These are phyloP conservation scores for Immersiella caudata DNA, from an alignment of 495 filamentous ascomycete species.

Conservation along the genomic window DNA sequence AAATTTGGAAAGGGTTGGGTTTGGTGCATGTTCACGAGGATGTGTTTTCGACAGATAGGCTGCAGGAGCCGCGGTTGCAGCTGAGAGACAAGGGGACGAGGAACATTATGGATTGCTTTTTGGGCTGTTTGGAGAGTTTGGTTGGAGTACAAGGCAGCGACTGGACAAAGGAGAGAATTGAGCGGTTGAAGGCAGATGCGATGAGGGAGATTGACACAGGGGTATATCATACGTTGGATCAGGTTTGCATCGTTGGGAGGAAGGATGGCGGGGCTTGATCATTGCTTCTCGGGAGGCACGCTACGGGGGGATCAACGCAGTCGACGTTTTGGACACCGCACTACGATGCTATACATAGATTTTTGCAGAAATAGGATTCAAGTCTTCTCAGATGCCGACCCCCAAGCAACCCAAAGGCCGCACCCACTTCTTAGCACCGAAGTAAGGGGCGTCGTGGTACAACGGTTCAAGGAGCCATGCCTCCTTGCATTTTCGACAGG, in stretches of 20 bases:
- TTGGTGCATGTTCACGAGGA: slow-evolving; percentile 27
- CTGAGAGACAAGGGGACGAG: slow-evolving; percentile 24
- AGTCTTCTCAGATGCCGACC: no score
- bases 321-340: no score
- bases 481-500: no score
- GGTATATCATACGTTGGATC: slow-evolving; percentile 28
- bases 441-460: no score
- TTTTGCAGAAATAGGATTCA: no score
- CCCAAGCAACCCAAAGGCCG: no score
- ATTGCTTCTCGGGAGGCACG: no score
- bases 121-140: slow-evolving; percentile 26
- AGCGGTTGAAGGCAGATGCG: slow-evolving; percentile 19
- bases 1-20: slow-evolving; percentile 11
- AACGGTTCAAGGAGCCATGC: no score
- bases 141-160: slow-evolving; percentile 24
- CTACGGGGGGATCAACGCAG: no score
- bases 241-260: slow-evolving; percentile 26
- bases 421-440: no score
- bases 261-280: neutral
- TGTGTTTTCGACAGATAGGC: slow-evolving; percentile 27
- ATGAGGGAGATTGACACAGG: slow-evolving; percentile 21
- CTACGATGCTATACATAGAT: no score
- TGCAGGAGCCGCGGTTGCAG: slow-evolving; percentile 17
- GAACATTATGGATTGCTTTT: slow-evolving; percentile 24
- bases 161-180: slow-evolving; percentile 23